Conservation (phyloP, 2,329 filamentous ascomycete genomes). For the Phaeosphaeria sp. region DNA sequence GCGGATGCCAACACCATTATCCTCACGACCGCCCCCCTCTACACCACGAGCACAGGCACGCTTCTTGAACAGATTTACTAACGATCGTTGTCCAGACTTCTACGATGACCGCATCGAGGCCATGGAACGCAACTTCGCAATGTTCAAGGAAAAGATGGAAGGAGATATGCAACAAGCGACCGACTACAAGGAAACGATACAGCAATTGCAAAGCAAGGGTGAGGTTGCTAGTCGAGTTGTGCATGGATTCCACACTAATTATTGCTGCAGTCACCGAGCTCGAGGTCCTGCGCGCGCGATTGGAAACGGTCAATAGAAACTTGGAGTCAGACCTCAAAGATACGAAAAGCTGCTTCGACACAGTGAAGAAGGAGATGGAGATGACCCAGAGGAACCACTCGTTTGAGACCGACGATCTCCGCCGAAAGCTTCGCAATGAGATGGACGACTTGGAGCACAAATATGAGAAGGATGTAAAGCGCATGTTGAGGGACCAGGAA, state of each 20-base stretch:
- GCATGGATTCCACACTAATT: slow-evolving; percentile 4
- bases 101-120: slow-evolving; percentile 78
- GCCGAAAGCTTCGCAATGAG: slow-evolving; percentile 62
- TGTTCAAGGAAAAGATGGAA: slow-evolving; percentile 75
- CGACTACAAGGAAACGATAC: slow-evolving; percentile 74
- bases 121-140: slow-evolving; percentile 75
- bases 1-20: slow-evolving; percentile 17
- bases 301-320: slow-evolving; percentile 59
- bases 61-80: slow-evolving; percentile 78
- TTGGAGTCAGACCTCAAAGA: slow-evolving; percentile 74
- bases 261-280: slow-evolving; percentile 59
- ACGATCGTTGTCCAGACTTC: slow-evolving; percentile 72
- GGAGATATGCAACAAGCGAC: slow-evolving; percentile 71
- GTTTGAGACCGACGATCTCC: slow-evolving; percentile 59
- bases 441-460: slow-evolving; percentile 62
- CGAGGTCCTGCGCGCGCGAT: slow-evolving; percentile 58
- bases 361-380: slow-evolving; percentile 58
- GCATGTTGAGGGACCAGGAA: slow-evolving; percentile 59
- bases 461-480: slow-evolving; percentile 64
- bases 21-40: slow-evolving; percentile 21
- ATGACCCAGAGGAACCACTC: slow-evolving; percentile 60
- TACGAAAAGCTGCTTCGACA: slow-evolving; percentile 59
- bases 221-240: slow-evolving; percentile 39
- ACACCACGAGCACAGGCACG: slow-evolving; percentile 47
- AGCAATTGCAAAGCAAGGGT: slow-evolving; percentile 78